Evolutionary conservation across 768 basidiomycete species (phyloP), one percentile per base, ranked within the genome.

Genomic region (Psilocybe subaeruginosa): DNA sequence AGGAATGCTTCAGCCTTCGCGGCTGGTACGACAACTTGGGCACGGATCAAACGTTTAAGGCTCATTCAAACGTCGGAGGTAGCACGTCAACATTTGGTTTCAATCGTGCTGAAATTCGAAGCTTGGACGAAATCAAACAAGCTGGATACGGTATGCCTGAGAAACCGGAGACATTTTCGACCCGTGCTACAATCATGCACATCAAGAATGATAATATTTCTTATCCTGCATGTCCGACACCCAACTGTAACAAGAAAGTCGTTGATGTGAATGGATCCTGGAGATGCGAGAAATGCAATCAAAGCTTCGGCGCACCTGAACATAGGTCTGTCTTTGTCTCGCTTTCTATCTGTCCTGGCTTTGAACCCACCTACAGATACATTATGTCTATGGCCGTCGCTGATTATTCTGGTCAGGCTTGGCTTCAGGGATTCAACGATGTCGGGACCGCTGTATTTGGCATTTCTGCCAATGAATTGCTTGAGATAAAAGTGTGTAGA

Each of bases 381-480:
- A 88, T 97, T 69, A 81, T 99, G 65, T 84, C 87, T 41, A 81
- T 97, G 78, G 92, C 92, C 50, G 89, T 94, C 2, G 85, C 93
- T n/a, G 97, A 99, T 73, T 85, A 88, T 77, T 92, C 93, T 16
- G 89, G 87, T 19, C 93, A 96, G 73, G 83, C 87, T 16, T 99
- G 97, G 97, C 78, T 98, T 48, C 92, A 93, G 64, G 94, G 92
- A 3, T 99, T 99, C 81, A 97, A 99, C 71, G 97, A 99, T 5
- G 86, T 90, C 35, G 97, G 95, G 4, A 73, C 86, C 55, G 76
- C 79, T 3, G 75, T 99, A 14, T 88, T 98, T 63, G 90, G 86
- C 29, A 89, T 86, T 77, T 76, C 84, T 33, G 97, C 93, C 9
- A 85, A 95, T 67, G 89, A 95, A 12, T 72, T 99, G 46, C 74